phyloP scores from a whole-genome alignment of 805 yeast species.

The Saccharomycopsis microspora region DNA sequence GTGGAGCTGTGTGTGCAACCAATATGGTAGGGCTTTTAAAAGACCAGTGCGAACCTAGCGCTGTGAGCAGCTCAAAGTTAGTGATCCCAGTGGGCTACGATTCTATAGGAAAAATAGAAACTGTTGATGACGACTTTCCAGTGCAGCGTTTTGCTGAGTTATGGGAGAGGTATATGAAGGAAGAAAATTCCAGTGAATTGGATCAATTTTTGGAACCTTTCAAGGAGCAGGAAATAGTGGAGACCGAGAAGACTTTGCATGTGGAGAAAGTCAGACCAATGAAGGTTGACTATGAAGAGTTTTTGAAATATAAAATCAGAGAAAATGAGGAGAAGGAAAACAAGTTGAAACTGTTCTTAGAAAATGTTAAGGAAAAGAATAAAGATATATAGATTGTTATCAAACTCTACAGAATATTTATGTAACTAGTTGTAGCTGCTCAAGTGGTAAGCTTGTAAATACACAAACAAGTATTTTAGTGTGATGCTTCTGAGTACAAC shows the following conservation, averaged over 20 bases:
- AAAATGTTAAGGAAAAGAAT: background rate
- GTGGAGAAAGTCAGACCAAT: too few relatives aligned
- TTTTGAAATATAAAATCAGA: too few relatives aligned
- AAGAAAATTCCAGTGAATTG: too few relatives aligned
- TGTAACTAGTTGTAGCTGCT: too few relatives aligned
- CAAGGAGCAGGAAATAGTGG: too few relatives aligned
- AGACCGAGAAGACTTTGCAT: too few relatives aligned
- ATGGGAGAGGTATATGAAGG: background rate
- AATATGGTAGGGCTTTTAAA: background rate
- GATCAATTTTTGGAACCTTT: too few relatives aligned
- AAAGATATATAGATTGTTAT: background rate
- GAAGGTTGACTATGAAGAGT: too few relatives aligned
- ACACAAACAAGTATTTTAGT: too few relatives aligned
- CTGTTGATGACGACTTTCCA: conserved; percentile 6
- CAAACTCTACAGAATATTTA: too few relatives aligned
- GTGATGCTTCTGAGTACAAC: too few relatives aligned
- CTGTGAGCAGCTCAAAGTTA: background rate
- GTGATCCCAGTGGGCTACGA: conserved; percentile 11
- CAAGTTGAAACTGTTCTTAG: background rate
- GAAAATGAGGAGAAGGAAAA: background rate
- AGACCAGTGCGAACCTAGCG: background rate
- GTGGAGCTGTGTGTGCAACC: conserved; percentile 5
- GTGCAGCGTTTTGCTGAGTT: background rate
- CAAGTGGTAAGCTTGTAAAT: too few relatives aligned
- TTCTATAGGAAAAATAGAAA: conserved; percentile 8